A percentile compares a stretch with the other conserved stretches of the same genome.
phyloP scores from a whole-genome alignment of 352 stramenopile genomes.

The Pythium insidiosum region DNA sequence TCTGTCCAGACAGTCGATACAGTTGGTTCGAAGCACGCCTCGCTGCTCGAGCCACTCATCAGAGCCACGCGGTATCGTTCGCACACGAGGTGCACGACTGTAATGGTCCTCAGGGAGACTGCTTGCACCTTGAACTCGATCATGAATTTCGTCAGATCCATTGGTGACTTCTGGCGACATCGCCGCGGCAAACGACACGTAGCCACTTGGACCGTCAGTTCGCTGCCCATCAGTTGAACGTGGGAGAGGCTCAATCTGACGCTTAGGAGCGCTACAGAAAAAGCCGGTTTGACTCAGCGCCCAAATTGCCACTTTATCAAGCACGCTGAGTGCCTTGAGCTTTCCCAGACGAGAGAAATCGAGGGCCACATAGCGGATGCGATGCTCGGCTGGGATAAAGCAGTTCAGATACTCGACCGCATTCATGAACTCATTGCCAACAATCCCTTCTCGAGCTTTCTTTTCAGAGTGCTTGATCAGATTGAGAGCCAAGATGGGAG shows the following conservation, averaged over 20 bases:
- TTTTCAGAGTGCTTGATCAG: constrained; percentile 98
- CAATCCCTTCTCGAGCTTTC: constrained; percentile 95
- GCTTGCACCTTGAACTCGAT: constrained; percentile 8
- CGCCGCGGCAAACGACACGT: constrained; percentile 26
- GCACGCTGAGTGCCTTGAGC: constrained; percentile 91
- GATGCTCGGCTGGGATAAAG: constrained; percentile 85
- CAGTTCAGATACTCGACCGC: constrained; percentile 98
- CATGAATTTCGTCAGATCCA: constrained; percentile 1
- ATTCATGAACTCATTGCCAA: constrained; percentile 96
- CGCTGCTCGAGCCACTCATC: constrained; percentile 93
- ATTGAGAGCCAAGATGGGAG: constrained; percentile 96
- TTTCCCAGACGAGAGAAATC: constrained; percentile 95
- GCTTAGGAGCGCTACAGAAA: constrained; percentile 92
- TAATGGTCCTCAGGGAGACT: background rate
- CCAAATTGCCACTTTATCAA: constrained; percentile 95
- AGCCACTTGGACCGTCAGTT: too few relatives aligned
- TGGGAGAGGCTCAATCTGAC: constrained; percentile 50
- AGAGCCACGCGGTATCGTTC: constrained; percentile 69
- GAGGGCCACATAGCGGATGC: constrained; percentile 95
- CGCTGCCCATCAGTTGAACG: too few relatives aligned
- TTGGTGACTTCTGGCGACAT: constrained; percentile 4
- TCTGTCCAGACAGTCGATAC: constrained; percentile 93
- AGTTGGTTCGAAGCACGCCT: constrained; percentile 98
- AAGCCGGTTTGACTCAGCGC: constrained; percentile 96
- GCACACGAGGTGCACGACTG: constrained; percentile 24